A percentile compares a stretch with the other conserved stretches of the same genome.
These are phyloP conservation scores for Fusarium paranaense DNA, from an alignment of 2,329 filamentous ascomycete species.

Conservation along the genomic window DNA sequence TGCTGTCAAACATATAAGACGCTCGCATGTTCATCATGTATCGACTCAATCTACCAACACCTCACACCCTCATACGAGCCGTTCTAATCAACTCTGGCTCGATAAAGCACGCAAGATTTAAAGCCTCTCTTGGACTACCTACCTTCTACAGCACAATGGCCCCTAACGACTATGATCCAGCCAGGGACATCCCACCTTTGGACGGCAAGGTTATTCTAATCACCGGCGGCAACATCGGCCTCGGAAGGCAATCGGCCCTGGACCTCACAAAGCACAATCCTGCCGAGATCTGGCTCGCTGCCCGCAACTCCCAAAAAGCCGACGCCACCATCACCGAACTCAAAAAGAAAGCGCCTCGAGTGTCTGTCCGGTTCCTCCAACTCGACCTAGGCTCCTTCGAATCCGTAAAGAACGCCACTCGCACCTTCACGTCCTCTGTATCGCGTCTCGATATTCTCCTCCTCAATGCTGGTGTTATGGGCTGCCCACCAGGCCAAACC, in stretches of 20 bases:
- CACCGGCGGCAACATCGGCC: not conserved
- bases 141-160: not conserved
- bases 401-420: not conserved
- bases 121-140: not conserved
- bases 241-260: not conserved
- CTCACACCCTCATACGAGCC: not conserved
- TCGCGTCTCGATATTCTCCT: not conserved
- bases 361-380: not conserved
- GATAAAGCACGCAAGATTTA: not conserved
- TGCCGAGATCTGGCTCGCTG: not conserved
- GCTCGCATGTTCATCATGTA: not conserved
- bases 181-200: not conserved
- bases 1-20: not conserved
- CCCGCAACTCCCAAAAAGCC: not conserved
- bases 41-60: not conserved
- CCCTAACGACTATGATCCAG: not conserved
- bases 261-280: not conserved
- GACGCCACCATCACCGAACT: not conserved
- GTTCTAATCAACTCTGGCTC: not conserved
- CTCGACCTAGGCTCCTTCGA: not conserved
- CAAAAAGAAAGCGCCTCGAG: not conserved
- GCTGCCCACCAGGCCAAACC: not conserved
- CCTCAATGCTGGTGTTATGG: not conserved
- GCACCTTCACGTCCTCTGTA: not conserved
- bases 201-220: not conserved